A percentile compares a stretch with the other conserved stretches of the same genome.
phyloP scores from a whole-genome alignment of 345 rosid species.

The Dipteronia sinensis region DNA sequence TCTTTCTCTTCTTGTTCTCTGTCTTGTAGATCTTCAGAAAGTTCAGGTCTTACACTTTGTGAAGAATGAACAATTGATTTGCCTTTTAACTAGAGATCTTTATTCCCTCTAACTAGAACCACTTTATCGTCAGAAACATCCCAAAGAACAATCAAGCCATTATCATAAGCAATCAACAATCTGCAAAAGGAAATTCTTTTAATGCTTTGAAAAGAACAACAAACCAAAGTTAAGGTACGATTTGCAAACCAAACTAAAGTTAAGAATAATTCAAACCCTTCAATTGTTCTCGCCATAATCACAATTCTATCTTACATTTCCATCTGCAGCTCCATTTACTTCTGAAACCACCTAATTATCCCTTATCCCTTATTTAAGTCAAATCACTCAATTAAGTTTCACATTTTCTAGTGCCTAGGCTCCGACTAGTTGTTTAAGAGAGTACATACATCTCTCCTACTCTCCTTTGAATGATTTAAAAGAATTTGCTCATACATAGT shows the following conservation, averaged over 20 bases:
- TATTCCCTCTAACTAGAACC: constrained; percentile 60
- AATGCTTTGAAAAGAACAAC: constrained; percentile 13
- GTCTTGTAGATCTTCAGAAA: constrained; percentile 32
- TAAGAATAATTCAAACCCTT: neutral
- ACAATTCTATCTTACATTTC: neutral
- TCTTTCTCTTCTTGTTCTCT: constrained; percentile 62
- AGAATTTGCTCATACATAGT: neutral
- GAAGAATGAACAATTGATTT: constrained; percentile 37
- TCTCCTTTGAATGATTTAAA: neutral
- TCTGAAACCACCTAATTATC: neutral
- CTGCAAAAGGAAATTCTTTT: constrained; percentile 49
- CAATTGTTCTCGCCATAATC: neutral
- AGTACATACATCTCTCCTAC: neutral
- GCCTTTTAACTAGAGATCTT: constrained; percentile 64
- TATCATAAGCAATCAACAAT: constrained; percentile 70
- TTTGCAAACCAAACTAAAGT: neutral
- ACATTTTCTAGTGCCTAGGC: neutral
- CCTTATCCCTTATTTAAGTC: neutral
- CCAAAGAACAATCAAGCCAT: constrained; percentile 83
- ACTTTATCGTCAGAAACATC: constrained; percentile 70
- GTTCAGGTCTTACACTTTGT: constrained; percentile 34
- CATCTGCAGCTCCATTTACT: neutral
- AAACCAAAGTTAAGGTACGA: constrained; percentile 15
- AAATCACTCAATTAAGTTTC: constrained; percentile 2
- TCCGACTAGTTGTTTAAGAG: neutral